Evolutionary conservation across 805 yeast species (phyloP), one percentile per base, ranked within the genome.

Genomic region (Yarrowia sp.): DNA sequence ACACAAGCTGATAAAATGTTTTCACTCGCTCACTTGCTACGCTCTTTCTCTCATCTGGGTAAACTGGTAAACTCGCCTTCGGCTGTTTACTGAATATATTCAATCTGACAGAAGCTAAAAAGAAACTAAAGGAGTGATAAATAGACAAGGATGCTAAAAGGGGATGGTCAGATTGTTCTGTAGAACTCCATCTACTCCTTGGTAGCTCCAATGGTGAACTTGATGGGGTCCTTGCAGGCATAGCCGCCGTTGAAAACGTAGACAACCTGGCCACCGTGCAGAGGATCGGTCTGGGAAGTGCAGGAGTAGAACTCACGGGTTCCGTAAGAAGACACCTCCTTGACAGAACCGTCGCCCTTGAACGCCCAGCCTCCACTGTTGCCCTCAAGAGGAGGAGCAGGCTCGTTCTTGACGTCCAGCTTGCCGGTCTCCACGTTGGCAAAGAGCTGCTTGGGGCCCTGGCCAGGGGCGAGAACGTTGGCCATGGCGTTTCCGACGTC

Each of bases 51-150:
- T n/a, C n/a, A n/a, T n/a, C n/a, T n/a, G n/a, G n/a, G n/a, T n/a
- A n/a, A n/a, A n/a, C n/a, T n/a, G n/a, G n/a, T n/a, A n/a, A n/a
- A n/a, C n/a, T n/a, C n/a, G n/a, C n/a, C n/a, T n/a, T n/a, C n/a
- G n/a, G n/a, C n/a, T n/a, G n/a, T n/a, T n/a, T n/a, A n/a, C n/a
- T n/a, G n/a, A n/a, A n/a, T 36, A 36, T 4, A 36, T 36, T 36
- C 17, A 12, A 19, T 44, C 50, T 46, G 50, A 24, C 34, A 24
- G 52, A 47, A 47, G 52, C 52, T 47, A 30, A 30, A 47, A 24
- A 47, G 52, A 47, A 47, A 30, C 38, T 47, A 15, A 47, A 47
- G 52, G 52, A 47, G 52, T 30, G 52, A 47, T 47, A 47, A 47
- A 47, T 46, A 24, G 8, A 5, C 17, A 14, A n/a, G n/a, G n/a